phyloP scores from a whole-genome alignment of 1,284 basidiomycete species.

The Inonotus hispidus region DNA sequence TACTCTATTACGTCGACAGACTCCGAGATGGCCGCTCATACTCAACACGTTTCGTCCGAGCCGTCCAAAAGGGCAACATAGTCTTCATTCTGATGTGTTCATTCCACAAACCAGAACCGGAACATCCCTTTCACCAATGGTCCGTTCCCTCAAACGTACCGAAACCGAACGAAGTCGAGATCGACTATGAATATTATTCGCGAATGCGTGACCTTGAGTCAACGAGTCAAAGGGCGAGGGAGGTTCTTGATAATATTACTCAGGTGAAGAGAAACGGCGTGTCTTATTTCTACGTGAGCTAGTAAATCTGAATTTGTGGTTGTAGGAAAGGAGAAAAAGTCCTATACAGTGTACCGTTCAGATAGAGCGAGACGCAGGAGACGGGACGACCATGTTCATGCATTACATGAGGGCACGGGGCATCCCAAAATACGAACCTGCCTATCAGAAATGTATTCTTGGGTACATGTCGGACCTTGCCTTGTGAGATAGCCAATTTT shows the following conservation, averaged over 20 bases:
- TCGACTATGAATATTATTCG: constrained; percentile 46
- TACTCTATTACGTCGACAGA: constrained; percentile 83
- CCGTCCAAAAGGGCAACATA: constrained; percentile 66
- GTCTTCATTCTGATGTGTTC: constrained; percentile 86
- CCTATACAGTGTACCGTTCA: constrained; percentile 64
- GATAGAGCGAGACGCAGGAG: constrained; percentile 30
- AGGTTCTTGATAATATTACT: constrained; percentile 37
- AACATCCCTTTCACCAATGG: constrained; percentile 64
- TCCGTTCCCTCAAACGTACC: constrained; percentile 53
- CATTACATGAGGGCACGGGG: constrained; percentile 81
- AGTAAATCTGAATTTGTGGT: not conserved
- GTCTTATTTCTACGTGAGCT: not conserved
- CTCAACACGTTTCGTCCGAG: constrained; percentile 68
- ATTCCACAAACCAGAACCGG: constrained; percentile 77
- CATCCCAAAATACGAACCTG: constrained; percentile 57
- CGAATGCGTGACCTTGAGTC: constrained; percentile 31
- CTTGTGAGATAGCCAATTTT: constrained; percentile 48
- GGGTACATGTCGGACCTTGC: constrained; percentile 82
- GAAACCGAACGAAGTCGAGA: constrained; percentile 59
- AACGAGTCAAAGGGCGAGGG: constrained; percentile 30
- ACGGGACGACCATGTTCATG: constrained; percentile 51
- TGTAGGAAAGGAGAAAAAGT: constrained; percentile 61
- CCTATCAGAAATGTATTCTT: constrained; percentile 86
- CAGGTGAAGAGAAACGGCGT: constrained; percentile 37
- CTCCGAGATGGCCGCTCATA: constrained; percentile 78